Evolutionary conservation across 2,329 filamentous ascomycete genomes (phyloP), one percentile per base, ranked within the genome.

Genomic region (Trichoderma lentiforme): DNA sequence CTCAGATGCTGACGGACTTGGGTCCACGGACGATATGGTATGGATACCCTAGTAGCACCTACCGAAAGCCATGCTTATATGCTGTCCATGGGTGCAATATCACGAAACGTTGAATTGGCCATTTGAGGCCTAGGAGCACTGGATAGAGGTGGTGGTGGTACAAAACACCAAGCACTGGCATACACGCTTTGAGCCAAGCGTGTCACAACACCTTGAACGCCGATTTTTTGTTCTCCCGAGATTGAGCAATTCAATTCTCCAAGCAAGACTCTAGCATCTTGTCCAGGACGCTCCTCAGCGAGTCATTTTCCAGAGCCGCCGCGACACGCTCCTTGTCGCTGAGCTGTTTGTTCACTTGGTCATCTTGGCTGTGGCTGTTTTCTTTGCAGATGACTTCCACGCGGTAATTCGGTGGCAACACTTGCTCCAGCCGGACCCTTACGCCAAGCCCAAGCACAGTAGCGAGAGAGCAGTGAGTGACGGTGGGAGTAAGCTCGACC

Each of bases 301-400:
- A 97, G 71, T 93, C 93, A 80, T 99, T 99, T 82, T 98, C 96
- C 76, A 98, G 84, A 7, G 96, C 96, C 11, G 96, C 96, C 1
- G 95, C 95, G 58, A 99, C 96, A 73, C 96, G 87, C 84, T 99
- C 96, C 85, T 98, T 99, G 83, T 99, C 96, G 39, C 91, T 93
- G 57, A 99, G 85, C 83, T 99, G 96, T 86, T 98, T 98, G 84
- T 97, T 98, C 67, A 98, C 94, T 80, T 97, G 94, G 74, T 97
- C 94, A 60, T 94, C 95, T 73, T 97, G 97, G 75, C 90, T 93
- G 81, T 98, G 96, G n/a, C 94, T 96, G 74, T 95, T 95, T 82
- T 97, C 92, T 82, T 98, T 98, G 82, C 98, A 97, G 77, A 91
- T 89, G 60, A 98, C 94, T 81, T 98, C 95, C 65, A 98, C 88